A percentile compares a stretch with the other conserved stretches of the same genome.
Evolutionary conservation across 164 flowering plant species (phyloP).

Genomic region (Umbellularia californica): DNA sequence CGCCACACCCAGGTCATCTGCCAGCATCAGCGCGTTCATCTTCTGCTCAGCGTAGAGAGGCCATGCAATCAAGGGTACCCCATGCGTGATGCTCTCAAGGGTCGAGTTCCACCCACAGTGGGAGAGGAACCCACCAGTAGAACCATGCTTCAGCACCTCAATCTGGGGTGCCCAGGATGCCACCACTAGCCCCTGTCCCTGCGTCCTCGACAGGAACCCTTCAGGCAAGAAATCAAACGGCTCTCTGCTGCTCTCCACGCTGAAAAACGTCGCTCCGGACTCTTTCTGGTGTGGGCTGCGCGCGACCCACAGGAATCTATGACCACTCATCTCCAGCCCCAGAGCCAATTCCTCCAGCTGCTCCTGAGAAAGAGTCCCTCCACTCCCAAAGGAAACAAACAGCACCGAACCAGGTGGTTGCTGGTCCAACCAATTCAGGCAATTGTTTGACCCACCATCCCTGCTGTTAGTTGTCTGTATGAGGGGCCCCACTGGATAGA

Average conservation of each 20-base stretch:
- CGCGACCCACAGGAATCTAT: constrained; percentile 38
- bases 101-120: constrained; percentile 74
- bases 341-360: constrained; percentile 32
- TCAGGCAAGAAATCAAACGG: constrained; percentile 22
- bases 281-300: constrained; percentile 24
- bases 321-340: constrained; percentile 36
- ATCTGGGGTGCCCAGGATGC: constrained; percentile 27
- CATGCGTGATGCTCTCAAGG: constrained; percentile 56
- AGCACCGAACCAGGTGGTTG: constrained; percentile 36
- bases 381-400: constrained; percentile 40
- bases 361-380: constrained; percentile 29
- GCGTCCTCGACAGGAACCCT: constrained; percentile 22
- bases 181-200: constrained; percentile 22
- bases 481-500: constrained; percentile 37
- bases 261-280: constrained; percentile 17
- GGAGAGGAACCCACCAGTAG: constrained; percentile 16
- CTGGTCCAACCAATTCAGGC: constrained; percentile 35
- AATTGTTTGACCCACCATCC: background rate
- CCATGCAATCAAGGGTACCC: constrained; percentile 70
- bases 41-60: constrained; percentile 74
- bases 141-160: constrained; percentile 10
- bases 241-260: constrained; percentile 20
- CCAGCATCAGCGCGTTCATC: constrained; percentile 51
- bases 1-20: constrained; percentile 46
- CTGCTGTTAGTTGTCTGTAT: constrained; percentile 3